Percentiles rank a stretch among this genome's conserved stretches.
Evolutionary conservation across 768 basidiomycete species (phyloP).

Genomic region (Gloeopeniophorella convolvens): DNA sequence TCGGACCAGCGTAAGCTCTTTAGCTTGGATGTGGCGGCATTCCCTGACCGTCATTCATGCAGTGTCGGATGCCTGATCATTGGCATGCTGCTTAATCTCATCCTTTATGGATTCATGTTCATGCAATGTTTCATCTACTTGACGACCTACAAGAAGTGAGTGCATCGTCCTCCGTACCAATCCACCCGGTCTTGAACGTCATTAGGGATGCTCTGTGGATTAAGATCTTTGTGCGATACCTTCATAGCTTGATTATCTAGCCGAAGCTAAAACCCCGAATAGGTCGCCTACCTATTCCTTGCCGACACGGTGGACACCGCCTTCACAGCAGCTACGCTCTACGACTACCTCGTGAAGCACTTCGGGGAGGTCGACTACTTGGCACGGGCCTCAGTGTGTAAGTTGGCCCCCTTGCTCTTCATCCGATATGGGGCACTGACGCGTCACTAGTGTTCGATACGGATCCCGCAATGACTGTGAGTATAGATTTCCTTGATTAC

Average conservation of each 20-base stretch:
- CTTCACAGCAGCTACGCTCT: constrained; percentile 41
- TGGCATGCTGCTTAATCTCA: constrained; percentile 40
- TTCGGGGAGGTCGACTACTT: constrained; percentile 32
- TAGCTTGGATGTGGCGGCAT: neutral
- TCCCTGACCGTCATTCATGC: neutral
- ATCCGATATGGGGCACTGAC: too few relatives aligned
- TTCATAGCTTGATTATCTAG: neutral
- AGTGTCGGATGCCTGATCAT: constrained; percentile 48
- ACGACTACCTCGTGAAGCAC: constrained; percentile 39
- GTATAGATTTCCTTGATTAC: neutral
- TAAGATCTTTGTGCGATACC: constrained; percentile 36
- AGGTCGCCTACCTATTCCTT: constrained; percentile 40
- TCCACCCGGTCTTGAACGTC: too few relatives aligned
- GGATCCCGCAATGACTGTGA: constrained; percentile 43
- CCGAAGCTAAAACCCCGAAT: neutral
- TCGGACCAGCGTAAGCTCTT: neutral
- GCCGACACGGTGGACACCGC: constrained; percentile 43
- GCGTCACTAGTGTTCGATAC: constrained; percentile 35
- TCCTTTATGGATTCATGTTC: constrained; percentile 45
- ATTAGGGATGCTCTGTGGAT: constrained; percentile 41
- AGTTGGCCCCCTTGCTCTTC: constrained; percentile 9
- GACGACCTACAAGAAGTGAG: constrained; percentile 35
- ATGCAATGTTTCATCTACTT: constrained; percentile 44
- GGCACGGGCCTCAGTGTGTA: constrained; percentile 26
- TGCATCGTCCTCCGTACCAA: too few relatives aligned